These are phyloP conservation scores for Purpureocillium takamizusanense DNA, from an alignment of 2,329 filamentous ascomycete genomes.

Conservation along the genomic window DNA sequence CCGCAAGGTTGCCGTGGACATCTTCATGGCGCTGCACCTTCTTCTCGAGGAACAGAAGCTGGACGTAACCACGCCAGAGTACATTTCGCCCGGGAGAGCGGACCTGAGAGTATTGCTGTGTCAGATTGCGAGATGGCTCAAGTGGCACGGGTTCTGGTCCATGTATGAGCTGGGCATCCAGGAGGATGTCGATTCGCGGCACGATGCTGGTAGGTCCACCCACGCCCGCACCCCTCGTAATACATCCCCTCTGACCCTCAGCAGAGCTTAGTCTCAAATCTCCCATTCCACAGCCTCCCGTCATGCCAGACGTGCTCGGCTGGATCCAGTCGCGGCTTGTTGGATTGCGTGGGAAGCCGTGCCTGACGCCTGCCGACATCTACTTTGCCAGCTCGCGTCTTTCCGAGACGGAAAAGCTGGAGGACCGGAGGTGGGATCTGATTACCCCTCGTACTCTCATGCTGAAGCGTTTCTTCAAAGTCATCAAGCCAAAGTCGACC, in stretches of 20 bases:
- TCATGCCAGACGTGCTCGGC: constrained; percentile 34
- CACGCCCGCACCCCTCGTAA: not conserved
- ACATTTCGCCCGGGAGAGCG: constrained; percentile 30
- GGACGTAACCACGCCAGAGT: constrained; percentile 44
- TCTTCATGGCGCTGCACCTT: constrained; percentile 72
- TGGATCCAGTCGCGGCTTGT: constrained; percentile 44
- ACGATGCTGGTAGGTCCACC: constrained; percentile 28
- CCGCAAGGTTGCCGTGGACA: constrained; percentile 53
- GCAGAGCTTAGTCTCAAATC: constrained; percentile 22
- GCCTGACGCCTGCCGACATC: constrained; percentile 35
- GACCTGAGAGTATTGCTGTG: constrained; percentile 65
- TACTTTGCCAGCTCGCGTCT: constrained; percentile 30
- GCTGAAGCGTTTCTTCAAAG: constrained; percentile 58
- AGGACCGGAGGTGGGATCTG: constrained; percentile 32
- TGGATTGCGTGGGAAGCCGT: constrained; percentile 23
- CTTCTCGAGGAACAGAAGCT: constrained; percentile 87
- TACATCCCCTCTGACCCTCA: constrained; percentile 1
- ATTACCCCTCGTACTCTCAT: constrained; percentile 60
- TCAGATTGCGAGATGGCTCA: constrained; percentile 76
- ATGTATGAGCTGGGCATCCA: constrained; percentile 46
- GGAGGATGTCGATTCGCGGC: constrained; percentile 28
- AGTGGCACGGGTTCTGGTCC: constrained; percentile 48
- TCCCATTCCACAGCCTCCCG: constrained; percentile 21
- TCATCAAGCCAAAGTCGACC: constrained; percentile 40
- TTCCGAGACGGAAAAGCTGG: constrained; percentile 22